phyloP scores from a whole-genome alignment of 441 rosid genomes.

The Melastoma candidum region DNA sequence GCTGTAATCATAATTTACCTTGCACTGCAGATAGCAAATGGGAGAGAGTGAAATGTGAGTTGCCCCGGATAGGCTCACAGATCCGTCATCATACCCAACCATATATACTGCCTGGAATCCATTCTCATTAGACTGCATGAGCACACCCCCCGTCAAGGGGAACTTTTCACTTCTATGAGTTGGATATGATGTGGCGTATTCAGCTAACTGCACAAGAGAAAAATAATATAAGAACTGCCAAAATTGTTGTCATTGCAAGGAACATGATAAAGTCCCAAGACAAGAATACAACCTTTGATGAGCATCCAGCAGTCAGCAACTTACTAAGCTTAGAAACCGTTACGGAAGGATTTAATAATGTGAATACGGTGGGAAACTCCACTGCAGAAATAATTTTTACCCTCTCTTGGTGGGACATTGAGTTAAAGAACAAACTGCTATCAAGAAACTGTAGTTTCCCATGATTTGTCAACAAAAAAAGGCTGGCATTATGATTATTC shows the following conservation, averaged over 20 bases:
- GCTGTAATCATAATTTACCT: constrained; percentile 26
- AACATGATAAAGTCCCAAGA: constrained; percentile 4
- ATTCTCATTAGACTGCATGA: constrained; percentile 25
- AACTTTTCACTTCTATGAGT: constrained; percentile 25
- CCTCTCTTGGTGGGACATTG: constrained; percentile 35
- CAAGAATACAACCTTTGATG: constrained; percentile 25
- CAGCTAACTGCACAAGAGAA: constrained; percentile 22
- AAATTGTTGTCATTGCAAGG: not conserved
- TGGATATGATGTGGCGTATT: constrained; percentile 18
- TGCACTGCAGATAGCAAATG: constrained; percentile 30
- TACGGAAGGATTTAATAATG: constrained; percentile 36
- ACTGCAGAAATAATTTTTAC: constrained; percentile 23
- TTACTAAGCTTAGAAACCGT: constrained; percentile 29
- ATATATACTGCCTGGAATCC: constrained; percentile 38
- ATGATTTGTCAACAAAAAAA: constrained; percentile 47
- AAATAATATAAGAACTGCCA: constrained; percentile 10
- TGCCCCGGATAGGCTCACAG: constrained; percentile 55
- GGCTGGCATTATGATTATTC: constrained; percentile 26
- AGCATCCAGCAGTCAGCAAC: constrained; percentile 24
- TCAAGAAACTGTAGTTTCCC: constrained; percentile 52
- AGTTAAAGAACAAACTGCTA: constrained; percentile 28
- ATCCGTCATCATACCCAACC: constrained; percentile 65
- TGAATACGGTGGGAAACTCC: constrained; percentile 38
- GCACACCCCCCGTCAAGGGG: constrained; percentile 72
- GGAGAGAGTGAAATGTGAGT: constrained; percentile 32